These are phyloP conservation scores for Domatiomyces catenatus DNA, from an alignment of 2,329 filamentous ascomycete species.

Conservation along the genomic window DNA sequence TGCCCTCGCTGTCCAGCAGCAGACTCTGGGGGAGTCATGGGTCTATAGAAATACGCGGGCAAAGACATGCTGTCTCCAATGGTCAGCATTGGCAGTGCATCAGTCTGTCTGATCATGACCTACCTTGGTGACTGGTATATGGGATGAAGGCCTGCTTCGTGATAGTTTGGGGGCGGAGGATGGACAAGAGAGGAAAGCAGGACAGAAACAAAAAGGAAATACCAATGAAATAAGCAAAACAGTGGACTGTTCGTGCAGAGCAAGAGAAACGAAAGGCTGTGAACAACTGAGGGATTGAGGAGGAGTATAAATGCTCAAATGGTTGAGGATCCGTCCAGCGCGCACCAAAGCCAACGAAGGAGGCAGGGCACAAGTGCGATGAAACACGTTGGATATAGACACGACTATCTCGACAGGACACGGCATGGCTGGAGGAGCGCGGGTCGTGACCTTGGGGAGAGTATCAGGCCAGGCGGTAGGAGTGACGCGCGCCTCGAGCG, in stretches of 20 bases:
- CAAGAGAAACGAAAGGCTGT: constrained; percentile 17
- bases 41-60: constrained; percentile 28
- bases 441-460: not conserved
- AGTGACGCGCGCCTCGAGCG: not conserved
- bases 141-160: constrained; percentile 14
- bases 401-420: not conserved
- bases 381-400: not conserved
- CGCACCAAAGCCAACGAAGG: not conserved
- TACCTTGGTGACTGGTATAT: constrained; percentile 11
- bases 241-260: constrained; percentile 12
- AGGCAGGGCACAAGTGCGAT: not conserved
- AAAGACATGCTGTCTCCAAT: constrained; percentile 25
- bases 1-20: constrained; percentile 30
- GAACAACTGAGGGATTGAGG: constrained; percentile 9
- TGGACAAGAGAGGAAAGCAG: constrained; percentile 12
- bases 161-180: constrained; percentile 4
- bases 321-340: not conserved
- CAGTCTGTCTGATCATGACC: constrained; percentile 5
- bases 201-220: constrained; percentile 9
- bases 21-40: constrained; percentile 29
- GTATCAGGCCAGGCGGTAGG: not conserved
- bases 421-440: not conserved
- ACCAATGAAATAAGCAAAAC: constrained; percentile 11
- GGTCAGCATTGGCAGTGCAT: constrained; percentile 5
- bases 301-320: not conserved